Base-by-base conservation (phyloP, 106 monocot genomes). In the Acorus gramineus region DNA sequence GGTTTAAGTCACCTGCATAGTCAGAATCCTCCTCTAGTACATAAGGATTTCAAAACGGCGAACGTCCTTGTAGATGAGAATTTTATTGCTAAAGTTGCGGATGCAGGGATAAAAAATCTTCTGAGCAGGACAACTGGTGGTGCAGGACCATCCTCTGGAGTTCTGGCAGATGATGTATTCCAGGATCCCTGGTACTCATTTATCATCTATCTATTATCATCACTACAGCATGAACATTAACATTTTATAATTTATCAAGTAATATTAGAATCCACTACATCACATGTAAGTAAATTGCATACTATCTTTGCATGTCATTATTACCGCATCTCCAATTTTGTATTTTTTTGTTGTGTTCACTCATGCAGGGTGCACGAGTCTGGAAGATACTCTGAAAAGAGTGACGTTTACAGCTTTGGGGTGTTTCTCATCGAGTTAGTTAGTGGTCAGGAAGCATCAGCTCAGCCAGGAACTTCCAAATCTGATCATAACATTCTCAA, bases 361-460 rank as follows among this genome's bases (percentile, higher is more conserved):
- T 48, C 68, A 42, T 63, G 42, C 58, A 95, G 95, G 71, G 76
- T 74, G 44, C 78, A 73, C 57, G 85, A 87, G 54, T 72, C 80
- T 13, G 80, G 76, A 69, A 69, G 44, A 46, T 90, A 84, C 58
- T 82, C 76, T 12, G 74, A 74, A 47, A 79, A 77, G 69, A 95
- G 85, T 70, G 95, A 95, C 79, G 90, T 95, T 65, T 95, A 87
- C 71, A 87, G 90, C 66, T 95, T 90, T 68, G 95, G 95, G 10
- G 78, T 95, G 14, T 95, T 95, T 75, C 84, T 95, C 69, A 58
- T 95, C 62, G 95, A 95, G 78, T 72, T 95, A 64, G 68, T 90
- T 12, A 87, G 80, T 67, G 95, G 95, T 5, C 42, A 59, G 49
- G 89, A 86, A 57, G 78, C 28, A 28, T 28, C 28, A 28, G 28